Conservation (phyloP, 2,329 filamentous ascomycete species). For the Septoria linicola region DNA sequence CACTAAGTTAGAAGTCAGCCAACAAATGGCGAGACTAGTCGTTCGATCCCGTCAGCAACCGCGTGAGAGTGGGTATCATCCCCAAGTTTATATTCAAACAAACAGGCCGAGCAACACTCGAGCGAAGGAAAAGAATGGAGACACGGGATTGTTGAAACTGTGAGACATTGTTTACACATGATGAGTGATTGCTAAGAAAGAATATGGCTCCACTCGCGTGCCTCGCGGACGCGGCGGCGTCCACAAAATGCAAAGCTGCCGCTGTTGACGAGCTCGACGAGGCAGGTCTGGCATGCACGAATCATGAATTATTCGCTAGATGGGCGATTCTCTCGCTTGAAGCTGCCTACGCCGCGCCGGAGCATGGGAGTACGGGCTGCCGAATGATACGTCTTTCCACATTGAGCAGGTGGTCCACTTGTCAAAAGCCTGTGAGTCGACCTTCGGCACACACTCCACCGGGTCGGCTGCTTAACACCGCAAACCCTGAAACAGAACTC, state of each 20-base stretch:
- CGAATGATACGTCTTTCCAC: background rate
- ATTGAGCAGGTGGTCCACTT: background rate
- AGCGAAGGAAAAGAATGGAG: background rate
- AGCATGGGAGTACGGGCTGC: background rate
- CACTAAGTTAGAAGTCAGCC: constrained; percentile 1
- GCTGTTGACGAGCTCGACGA: too few relatives aligned
- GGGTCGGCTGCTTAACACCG: too few relatives aligned
- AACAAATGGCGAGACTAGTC: background rate
- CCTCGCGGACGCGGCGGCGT: background rate
- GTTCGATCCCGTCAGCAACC: background rate
- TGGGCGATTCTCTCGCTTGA: background rate
- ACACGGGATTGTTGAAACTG: too few relatives aligned
- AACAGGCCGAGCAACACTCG: background rate
- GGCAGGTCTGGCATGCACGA: constrained; percentile 6
- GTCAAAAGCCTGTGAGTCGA: background rate
- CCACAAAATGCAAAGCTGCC: background rate
- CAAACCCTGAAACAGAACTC: background rate
- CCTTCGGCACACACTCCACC: too few relatives aligned
- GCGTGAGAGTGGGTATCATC: constrained; percentile 3
- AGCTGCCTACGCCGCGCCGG: background rate
- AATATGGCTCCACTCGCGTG: background rate
- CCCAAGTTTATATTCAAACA: background rate
- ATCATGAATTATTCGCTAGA: too few relatives aligned
- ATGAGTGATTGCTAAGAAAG: background rate
- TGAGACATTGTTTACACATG: constrained; percentile 4